These are phyloP conservation scores for Myxozyma sirexii DNA, from an alignment of 805 yeast genomes.

Conservation along the genomic window DNA sequence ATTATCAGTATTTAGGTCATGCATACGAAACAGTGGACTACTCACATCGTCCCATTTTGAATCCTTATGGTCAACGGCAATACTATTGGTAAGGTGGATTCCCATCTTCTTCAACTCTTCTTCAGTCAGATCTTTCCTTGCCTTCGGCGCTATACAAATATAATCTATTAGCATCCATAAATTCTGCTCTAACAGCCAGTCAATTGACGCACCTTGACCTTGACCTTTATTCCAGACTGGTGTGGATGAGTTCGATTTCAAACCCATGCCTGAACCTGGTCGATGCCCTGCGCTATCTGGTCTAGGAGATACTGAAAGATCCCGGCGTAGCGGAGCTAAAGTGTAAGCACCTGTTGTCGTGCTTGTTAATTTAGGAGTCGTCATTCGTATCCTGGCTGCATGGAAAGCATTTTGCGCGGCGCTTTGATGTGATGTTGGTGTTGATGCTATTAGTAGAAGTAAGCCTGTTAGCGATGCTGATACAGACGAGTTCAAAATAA, in stretches of 20 bases:
- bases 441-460: conserved; percentile 5
- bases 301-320: conserved; percentile 29
- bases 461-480: not conserved
- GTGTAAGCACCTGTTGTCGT: conserved; percentile 26
- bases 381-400: conserved; percentile 25
- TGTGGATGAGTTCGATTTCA: conserved; percentile 2
- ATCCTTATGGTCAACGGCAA: conserved; percentile 37
- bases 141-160: not conserved
- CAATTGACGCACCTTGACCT: conserved; percentile 26
- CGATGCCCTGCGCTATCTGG: conserved; percentile 26
- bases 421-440: conserved; percentile 11
- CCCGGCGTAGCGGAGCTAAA: conserved; percentile 31
- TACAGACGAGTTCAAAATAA: not conserved
- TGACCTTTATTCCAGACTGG: conserved; percentile 27
- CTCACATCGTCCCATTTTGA: conserved; percentile 44
- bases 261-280: conserved; percentile 8
- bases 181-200: not conserved
- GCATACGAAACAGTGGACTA: not conserved
- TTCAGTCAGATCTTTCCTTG: conserved; percentile 36
- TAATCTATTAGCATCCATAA: too few species aligned
- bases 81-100: conserved; percentile 42
- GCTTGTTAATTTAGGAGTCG: conserved; percentile 15
- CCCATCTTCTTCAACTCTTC: conserved; percentile 44
- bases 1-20: not conserved
- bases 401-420: not conserved